Evolutionary conservation across 2,329 filamentous ascomycete species (phyloP), one percentile per base, ranked within the genome.

Genomic region (Paecilomyces sp.): DNA sequence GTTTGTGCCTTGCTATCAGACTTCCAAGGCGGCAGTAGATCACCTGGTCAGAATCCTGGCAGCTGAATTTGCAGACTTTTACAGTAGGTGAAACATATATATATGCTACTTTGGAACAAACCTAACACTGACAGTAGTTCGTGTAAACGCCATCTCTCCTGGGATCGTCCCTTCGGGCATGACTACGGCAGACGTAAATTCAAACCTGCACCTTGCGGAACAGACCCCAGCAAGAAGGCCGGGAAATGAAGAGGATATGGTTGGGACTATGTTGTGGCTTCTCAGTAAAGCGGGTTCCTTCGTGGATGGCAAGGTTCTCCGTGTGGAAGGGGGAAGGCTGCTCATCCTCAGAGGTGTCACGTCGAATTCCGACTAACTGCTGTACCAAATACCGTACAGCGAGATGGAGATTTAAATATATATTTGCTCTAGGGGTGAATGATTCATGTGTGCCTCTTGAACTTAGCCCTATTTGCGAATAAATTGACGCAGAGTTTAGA

Each of bases 251-350:
- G 77, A 79, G 41, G 81, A 83, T 62, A 70, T 83, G 25, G 76
- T 76, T 0, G 80, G 77, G 28, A 71, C 80, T 28, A 72, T 81
- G 1, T 62, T 82, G 25, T 84, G 81, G 59, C 67, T 83, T 56
- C 76, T 81, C n/a, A 76, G 78, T 2, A 80, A 78, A 54, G 77
- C 76, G 7, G 80, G 80, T 3, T 74, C 74, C 22, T 85, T 84
- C 68, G 72, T 81, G 59, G 84, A 84, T 68, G 83, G 83, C 1
- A 78, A 73, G 58, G 30, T 56, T 4, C 7, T 56, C 13, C 54
- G 54, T 18, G 54, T 22, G 8, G 54, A 56, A 56, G 54, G 54
- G 22, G 54, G 54, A 33, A 25, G 54, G 7, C 34, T 56, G 15
- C 15, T 56, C 12, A 56, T 56, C 34, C 54, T 56, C n/a, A 56